Base-by-base conservation (phyloP, 1,284 basidiomycete genomes). In the Leucocoprinus gongylophorus region DNA sequence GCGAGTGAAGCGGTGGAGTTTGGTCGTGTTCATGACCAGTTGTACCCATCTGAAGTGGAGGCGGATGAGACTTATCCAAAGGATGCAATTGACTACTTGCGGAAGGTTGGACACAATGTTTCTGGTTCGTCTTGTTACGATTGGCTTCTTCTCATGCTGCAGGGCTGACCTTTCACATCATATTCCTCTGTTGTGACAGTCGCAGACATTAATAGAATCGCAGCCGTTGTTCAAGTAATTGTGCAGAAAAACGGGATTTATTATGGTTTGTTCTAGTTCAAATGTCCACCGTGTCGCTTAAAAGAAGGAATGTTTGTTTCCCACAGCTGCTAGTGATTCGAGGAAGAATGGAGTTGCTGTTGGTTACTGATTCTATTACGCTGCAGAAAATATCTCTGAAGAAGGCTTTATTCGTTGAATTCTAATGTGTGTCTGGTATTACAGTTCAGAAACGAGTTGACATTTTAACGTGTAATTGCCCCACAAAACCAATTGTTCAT, bases 11-110 rank as follows among this genome's bases (percentile, higher is more conserved):
- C 95, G 0, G 82, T 98, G 33, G 95, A 98, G 67, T 78, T 71
- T 56, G 85, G 90, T 0, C 76, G 95, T n/a, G 64, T 97, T n/a
- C 95, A 98, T 63, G 83, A 97, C 63, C 95, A 98, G 65, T 72
- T 97, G 26, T 85, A 85, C 55, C 95, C 95, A 0, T 54, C 64
- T 13, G 41, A 68, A 23, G 74, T 90, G 4, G 79, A 85, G 12
- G 76, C 80, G 28, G 93, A 95, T 58, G 68, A 74, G 55, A 73
- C 77, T 0, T 81, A 85, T 59, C 78, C 83, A 2, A 51, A 61
- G 26, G 62, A 75, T 23, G 60, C 85, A 26, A 54, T 92, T 3
- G 69, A 79, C 15, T 81, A 66, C 2, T 71, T 97, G 26, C 63
- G 68, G 43, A 62, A 64, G 2, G 71, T 81, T 41, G 91, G 90